Conservation (phyloP, 2,329 filamentous ascomycete species). For the Fusarium veterinarium region DNA sequence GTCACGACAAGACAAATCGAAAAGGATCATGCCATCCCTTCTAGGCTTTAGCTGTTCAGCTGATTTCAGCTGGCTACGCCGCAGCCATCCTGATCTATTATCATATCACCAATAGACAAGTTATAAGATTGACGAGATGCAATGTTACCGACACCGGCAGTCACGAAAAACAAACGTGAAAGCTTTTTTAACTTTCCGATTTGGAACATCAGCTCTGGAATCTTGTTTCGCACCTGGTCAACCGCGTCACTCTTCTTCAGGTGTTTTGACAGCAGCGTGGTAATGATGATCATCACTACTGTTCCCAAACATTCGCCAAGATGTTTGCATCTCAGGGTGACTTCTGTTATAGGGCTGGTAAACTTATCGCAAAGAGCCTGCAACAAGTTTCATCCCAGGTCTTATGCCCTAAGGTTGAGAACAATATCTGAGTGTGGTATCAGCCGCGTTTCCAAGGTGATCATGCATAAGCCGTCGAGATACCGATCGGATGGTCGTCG, state of each 20-base stretch:
- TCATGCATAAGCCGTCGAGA: conserved; percentile 36
- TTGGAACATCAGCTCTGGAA: not conserved
- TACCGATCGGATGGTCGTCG: conserved; percentile 16
- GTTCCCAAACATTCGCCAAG: conserved; percentile 16
- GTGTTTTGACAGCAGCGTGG: conserved; percentile 3
- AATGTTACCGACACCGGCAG: not conserved
- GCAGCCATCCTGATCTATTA: not conserved
- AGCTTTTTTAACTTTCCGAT: not conserved
- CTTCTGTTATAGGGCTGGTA: conserved; percentile 21
- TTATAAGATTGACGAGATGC: conserved; percentile 5
- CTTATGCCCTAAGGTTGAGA: not conserved
- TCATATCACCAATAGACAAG: not conserved
- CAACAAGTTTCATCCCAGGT: conserved; percentile 27
- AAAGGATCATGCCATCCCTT: not conserved
- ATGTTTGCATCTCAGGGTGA: conserved; percentile 5
- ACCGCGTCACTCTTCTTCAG: not conserved
- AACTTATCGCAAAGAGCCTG: conserved; percentile 15
- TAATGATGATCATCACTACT: conserved; percentile 1
- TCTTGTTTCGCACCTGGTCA: not conserved
- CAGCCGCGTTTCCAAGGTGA: conserved; percentile 27
- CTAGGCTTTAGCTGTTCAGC: not conserved
- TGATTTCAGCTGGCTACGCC: not conserved
- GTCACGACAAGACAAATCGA: not conserved
- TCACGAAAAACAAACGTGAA: not conserved
- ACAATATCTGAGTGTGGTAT: conserved; percentile 17